Base-by-base conservation (phyloP, 2,329 filamentous ascomycete genomes). In the Teratosphaeriaceae sp. region DNA sequence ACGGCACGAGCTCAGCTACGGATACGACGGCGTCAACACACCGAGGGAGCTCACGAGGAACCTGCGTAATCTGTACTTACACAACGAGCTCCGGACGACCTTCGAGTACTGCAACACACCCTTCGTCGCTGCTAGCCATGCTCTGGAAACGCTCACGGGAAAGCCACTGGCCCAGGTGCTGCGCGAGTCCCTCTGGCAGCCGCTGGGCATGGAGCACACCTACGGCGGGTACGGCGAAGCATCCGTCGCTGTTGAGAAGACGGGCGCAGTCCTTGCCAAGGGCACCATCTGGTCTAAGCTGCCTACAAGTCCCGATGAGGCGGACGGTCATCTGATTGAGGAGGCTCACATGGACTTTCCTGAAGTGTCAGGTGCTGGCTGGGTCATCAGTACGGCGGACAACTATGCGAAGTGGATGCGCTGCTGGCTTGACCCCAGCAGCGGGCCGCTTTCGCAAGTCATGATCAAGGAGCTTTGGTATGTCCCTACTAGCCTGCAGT, bases 401-500 rank as follows among this genome's bases (percentile, higher is more conserved):
- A 18, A 40, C 27, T 40, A 40, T 19, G 26, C 19, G 5, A 40
- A 22, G 19, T 40, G 26, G 16, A 40, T 40, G 24, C 38, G 27
- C 6, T 20, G 16, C 6, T 40, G 23, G 23, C 31, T 43, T 13
- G 33, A 43, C 8, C 21, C 31, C 5, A 5, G 8, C 13, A 9
- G 24, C 18, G 40, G 40, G 4, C 40, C 33, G 9, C 19, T 37
- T n/a, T 38, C 11, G 8, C 9, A 22, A 13, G 38, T 9, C 7
- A 29, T 43, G 15, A 38, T 43, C 22, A 38, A 43, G 16, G 34
- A 43, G 16, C 9, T 39, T 13, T 43, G 41, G 41, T n/a, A 8
- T 31, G 5, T 16, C 16, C 6, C 6, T 6, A n/a, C n/a, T 15
- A 31, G 6, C 16, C 11, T 31, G 29, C 29, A 31, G n/a, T n/a